phyloP scores from a whole-genome alignment of 140 eudicot genomes.

The Cichorium intybus region DNA sequence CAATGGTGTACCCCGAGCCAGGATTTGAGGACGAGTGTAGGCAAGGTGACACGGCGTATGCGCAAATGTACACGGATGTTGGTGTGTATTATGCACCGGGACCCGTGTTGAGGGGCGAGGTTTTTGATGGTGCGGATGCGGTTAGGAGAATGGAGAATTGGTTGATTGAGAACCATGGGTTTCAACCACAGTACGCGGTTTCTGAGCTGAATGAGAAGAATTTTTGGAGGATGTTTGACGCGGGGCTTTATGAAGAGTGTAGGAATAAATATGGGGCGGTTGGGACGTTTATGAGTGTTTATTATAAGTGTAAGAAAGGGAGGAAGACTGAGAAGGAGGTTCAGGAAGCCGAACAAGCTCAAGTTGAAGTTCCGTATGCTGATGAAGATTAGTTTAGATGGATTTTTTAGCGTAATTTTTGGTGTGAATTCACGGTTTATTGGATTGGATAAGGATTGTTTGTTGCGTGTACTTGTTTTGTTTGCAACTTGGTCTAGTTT shows the following conservation, averaged over 20 bases:
- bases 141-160: slow-evolving; percentile 68
- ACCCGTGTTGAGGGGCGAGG: slow-evolving; percentile 87
- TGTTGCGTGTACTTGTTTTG: not conserved
- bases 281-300: slow-evolving; percentile 93
- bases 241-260: slow-evolving; percentile 63
- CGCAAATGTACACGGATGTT: slow-evolving; percentile 92
- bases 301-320: slow-evolving; percentile 88
- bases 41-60: slow-evolving; percentile 82
- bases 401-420: not conserved
- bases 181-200: slow-evolving; percentile 88
- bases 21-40: slow-evolving; percentile 77
- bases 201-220: slow-evolving; percentile 76
- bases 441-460: not conserved
- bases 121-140: slow-evolving; percentile 71
- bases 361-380: slow-evolving; percentile 61
- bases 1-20: slow-evolving; percentile 91
- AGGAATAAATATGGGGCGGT: slow-evolving; percentile 84
- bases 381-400: slow-evolving; percentile 37
- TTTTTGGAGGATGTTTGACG: slow-evolving; percentile 95
- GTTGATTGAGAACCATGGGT: slow-evolving; percentile 90
- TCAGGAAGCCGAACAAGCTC: slow-evolving; percentile 89
- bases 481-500: slow-evolving; percentile 16
- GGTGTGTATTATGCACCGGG: slow-evolving; percentile 95
- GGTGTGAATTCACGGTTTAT: not conserved
- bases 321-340: slow-evolving; percentile 97